These are phyloP conservation scores for Arachnomyces sp. DNA, from an alignment of 2,329 filamentous ascomycete genomes.

Conservation along the genomic window DNA sequence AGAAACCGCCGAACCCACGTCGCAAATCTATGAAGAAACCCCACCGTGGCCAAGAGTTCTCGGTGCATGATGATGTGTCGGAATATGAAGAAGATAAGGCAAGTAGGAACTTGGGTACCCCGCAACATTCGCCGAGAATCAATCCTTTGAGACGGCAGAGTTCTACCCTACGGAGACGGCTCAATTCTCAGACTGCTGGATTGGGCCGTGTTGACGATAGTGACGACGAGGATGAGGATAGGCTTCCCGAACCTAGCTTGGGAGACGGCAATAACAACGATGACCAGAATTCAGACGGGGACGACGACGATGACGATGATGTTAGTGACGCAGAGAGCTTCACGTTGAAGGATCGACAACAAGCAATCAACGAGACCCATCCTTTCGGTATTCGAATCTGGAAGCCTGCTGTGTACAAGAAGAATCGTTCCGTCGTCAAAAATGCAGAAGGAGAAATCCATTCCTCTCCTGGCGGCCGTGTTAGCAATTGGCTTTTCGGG, in stretches of 20 bases:
- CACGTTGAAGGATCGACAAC: slow-evolving; percentile 89
- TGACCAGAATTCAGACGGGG: slow-evolving; percentile 42
- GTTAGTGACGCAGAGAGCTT: slow-evolving; percentile 94
- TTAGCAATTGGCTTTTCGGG: slow-evolving; percentile 73
- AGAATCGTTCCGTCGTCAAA: slow-evolving; percentile 90
- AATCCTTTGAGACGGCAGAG: slow-evolving; percentile 25
- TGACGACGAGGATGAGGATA: slow-evolving; percentile 31
- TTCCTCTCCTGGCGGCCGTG: slow-evolving; percentile 79
- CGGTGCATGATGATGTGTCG: slow-evolving; percentile 74
- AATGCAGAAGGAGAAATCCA: slow-evolving; percentile 96
- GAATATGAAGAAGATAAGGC: slow-evolving; percentile 67
- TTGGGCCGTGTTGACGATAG: slow-evolving; percentile 30
- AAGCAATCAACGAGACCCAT: slow-evolving; percentile 97
- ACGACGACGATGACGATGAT: slow-evolving; percentile 59
- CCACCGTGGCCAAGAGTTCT: slow-evolving; percentile 77
- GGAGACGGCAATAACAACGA: slow-evolving; percentile 31
- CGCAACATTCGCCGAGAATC: slow-evolving; percentile 27
- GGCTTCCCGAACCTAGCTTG: slow-evolving; percentile 22
- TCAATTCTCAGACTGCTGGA: slow-evolving; percentile 23
- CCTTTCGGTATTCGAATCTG: slow-evolving; percentile 97
- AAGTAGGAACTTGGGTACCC: slow-evolving; percentile 26
- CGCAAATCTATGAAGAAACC: slow-evolving; percentile 66
- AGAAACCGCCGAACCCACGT: slow-evolving; percentile 65
- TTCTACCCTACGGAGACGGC: slow-evolving; percentile 34
- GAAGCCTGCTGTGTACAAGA: slow-evolving; percentile 98